Percentiles rank a stretch among this genome's conserved stretches.
phyloP scores from a whole-genome alignment of 805 yeast species.

The Ogataea corticis region DNA sequence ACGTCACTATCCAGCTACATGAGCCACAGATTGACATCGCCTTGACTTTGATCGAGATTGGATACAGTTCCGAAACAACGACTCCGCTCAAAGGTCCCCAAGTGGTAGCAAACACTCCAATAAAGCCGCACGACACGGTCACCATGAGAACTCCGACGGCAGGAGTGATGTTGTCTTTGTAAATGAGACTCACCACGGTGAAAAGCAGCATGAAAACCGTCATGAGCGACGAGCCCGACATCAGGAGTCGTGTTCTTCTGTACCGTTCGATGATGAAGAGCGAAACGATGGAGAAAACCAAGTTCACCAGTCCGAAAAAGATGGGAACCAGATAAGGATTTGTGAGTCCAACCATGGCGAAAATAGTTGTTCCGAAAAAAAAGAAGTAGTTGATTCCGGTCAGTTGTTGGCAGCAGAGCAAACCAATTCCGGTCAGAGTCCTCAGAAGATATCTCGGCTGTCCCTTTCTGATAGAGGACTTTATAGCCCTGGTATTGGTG shows the following conservation, averaged over 20 bases:
- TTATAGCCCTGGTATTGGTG: conserved; percentile 1
- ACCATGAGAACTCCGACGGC: conserved; percentile 57
- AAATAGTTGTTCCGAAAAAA: conserved; percentile 64
- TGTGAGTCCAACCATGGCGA: conserved; percentile 48
- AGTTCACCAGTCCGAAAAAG: conserved; percentile 54
- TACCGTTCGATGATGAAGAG: conserved; percentile 47
- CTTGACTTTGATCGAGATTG: conserved; percentile 57
- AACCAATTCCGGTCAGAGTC: conserved; percentile 30
- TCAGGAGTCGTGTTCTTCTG: conserved; percentile 48
- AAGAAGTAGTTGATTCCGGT: conserved; percentile 69
- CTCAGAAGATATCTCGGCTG: conserved; percentile 33
- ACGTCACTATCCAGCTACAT: conserved; percentile 63
- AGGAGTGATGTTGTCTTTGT: conserved; percentile 33
- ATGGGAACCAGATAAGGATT: conserved; percentile 60
- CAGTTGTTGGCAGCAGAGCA: conserved; percentile 45
- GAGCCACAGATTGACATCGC: conserved; percentile 58
- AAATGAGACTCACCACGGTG: conserved; percentile 54
- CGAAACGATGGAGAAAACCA: conserved; percentile 51
- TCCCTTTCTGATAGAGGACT: conserved; percentile 25
- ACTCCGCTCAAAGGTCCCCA: conserved; percentile 77
- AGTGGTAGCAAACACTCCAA: conserved; percentile 64
- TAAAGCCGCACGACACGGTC: conserved; percentile 56
- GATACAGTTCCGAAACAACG: conserved; percentile 65
- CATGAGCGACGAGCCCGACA: conserved; percentile 52
- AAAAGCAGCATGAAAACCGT: conserved; percentile 54